These are phyloP conservation scores for Penicillium antarcticum DNA, from an alignment of 495 filamentous ascomycete genomes.

Conservation along the genomic window DNA sequence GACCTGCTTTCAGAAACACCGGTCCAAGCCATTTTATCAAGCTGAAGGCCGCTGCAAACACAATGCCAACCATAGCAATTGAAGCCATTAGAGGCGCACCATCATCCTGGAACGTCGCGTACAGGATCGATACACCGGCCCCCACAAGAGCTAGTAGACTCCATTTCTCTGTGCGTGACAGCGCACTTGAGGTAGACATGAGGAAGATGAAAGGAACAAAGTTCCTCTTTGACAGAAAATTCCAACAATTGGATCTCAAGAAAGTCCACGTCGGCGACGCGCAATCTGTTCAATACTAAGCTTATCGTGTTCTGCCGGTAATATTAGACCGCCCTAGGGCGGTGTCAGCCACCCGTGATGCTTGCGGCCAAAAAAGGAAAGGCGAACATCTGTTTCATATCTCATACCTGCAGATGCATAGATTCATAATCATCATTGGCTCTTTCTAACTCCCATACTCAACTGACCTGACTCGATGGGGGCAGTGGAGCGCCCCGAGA, in stretches of 20 bases:
- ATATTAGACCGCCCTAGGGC: slow-evolving; percentile 24
- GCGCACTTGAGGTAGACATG: slow-evolving; percentile 42
- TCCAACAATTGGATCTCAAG: slow-evolving; percentile 5
- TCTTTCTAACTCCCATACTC: slow-evolving; percentile 11
- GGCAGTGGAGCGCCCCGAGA: slow-evolving; percentile 26
- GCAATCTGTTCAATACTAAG: slow-evolving; percentile 34
- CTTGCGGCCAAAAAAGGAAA: slow-evolving; percentile 18
- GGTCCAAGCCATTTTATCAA: slow-evolving; percentile 94
- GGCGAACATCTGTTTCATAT: slow-evolving; percentile 25
- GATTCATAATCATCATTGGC: slow-evolving; percentile 21
- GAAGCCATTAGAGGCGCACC: slow-evolving; percentile 88
- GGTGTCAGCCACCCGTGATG: slow-evolving; percentile 22
- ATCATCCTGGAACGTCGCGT: slow-evolving; percentile 79
- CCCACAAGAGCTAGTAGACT: slow-evolving; percentile 65
- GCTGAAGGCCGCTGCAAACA: slow-evolving; percentile 74
- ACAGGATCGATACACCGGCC: slow-evolving; percentile 69
- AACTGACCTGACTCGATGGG: slow-evolving; percentile 18
- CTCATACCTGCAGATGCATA: slow-evolving; percentile 23
- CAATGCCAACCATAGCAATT: slow-evolving; percentile 78
- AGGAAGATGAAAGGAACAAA: background rate
- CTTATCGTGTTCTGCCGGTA: slow-evolving; percentile 31
- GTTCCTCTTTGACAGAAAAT: background rate
- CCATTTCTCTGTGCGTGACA: slow-evolving; percentile 67
- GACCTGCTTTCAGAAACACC: slow-evolving; percentile 80
- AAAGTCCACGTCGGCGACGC: slow-evolving; percentile 6